These are phyloP conservation scores for Emydomyces testavorans DNA, from an alignment of 2,329 filamentous ascomycete genomes.

Conservation along the genomic window DNA sequence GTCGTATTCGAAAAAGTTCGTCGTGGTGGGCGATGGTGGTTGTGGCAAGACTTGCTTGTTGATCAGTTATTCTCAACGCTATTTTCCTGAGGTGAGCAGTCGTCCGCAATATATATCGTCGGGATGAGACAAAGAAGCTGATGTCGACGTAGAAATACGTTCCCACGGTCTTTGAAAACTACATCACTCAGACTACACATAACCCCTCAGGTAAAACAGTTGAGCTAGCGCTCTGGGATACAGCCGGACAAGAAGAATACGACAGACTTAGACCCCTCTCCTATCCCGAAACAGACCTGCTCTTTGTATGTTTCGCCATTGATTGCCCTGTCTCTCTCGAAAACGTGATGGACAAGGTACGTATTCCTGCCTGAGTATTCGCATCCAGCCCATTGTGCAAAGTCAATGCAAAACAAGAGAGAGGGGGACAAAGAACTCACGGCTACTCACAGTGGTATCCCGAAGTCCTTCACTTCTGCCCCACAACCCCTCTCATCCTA, in stretches of 20 bases:
- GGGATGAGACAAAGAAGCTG: not conserved
- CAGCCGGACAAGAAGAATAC: conserved; percentile 96
- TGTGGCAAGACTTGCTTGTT: conserved; percentile 97
- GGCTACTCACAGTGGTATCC: conserved; percentile 70
- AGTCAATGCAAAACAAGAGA: not conserved
- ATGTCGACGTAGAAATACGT: conserved; percentile 75
- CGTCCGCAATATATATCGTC: not conserved
- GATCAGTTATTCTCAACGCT: conserved; percentile 97
- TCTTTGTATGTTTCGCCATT: conserved; percentile 98
- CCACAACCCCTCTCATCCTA: conserved; percentile 88
- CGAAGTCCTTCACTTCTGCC: conserved; percentile 97
- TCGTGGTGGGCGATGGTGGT: conserved; percentile 93
- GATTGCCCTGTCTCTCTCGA: conserved; percentile 97
- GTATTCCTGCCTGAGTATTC: conserved; percentile 18
- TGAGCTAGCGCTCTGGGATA: conserved; percentile 96
- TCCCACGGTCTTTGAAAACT: conserved; percentile 98
- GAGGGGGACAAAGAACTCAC: conserved; percentile 7
- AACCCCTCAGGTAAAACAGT: conserved; percentile 81
- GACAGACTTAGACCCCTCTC: conserved; percentile 89
- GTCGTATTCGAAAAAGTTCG: conserved; percentile 96
- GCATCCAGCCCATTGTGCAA: not conserved
- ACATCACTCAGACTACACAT: conserved; percentile 94
- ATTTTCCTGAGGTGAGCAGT: conserved; percentile 92
- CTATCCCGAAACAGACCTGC: conserved; percentile 93
- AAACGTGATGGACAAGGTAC: conserved; percentile 97